Evolutionary conservation across 164 flowering plant species (phyloP), one percentile per base, ranked within the genome.

Genomic region (Magnolia officinalis): DNA sequence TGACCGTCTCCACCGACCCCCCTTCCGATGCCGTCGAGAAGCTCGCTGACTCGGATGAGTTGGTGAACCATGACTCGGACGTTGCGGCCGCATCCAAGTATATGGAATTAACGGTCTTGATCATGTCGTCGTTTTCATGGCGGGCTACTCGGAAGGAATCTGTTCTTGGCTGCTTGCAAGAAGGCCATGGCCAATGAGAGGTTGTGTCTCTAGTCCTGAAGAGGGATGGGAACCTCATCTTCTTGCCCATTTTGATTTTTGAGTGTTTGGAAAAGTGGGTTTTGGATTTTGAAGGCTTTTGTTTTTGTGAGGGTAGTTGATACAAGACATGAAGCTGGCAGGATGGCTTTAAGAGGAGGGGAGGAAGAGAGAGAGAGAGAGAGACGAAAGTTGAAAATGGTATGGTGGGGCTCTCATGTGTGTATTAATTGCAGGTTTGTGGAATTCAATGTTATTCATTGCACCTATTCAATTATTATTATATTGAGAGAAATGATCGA

Each of bases 91-190:
- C 82, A 26, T 84, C 85, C 29, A 71, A 70, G 78, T 77, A 85
- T n/a, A 83, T 80, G 4, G 89, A 84, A 80, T 84, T 88, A 1
- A 85, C 75, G 79, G 88, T 86, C 82, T 86, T 88, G 85, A 78
- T 79, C 19, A 83, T 75, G 55, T 78, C 78, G 23, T 18, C 68
- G 21, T 50, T 77, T 66, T 74, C 80, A 58, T 21, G 68, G 68
- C 26, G 29, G 26, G 68, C 26, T 7, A 29, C 8, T 67, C 94
- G 75, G 73, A 91, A 91, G 24, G 98, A 93, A 45, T 88, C 86
- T 52, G 96, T 93, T 73, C 83, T 86, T 26, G 98, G 90, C 4
- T 90, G 90, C 63, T 79, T 81, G 72, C 97, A 91, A 13, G 88
- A 89, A 50, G 93, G 90, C 90, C 92, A 90, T 72, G 83, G 88